A percentile compares a stretch with the other conserved stretches of the same genome.
Evolutionary conservation across 2,329 filamentous ascomycete genomes (phyloP).

Genomic region (Fusarium dimerum): DNA sequence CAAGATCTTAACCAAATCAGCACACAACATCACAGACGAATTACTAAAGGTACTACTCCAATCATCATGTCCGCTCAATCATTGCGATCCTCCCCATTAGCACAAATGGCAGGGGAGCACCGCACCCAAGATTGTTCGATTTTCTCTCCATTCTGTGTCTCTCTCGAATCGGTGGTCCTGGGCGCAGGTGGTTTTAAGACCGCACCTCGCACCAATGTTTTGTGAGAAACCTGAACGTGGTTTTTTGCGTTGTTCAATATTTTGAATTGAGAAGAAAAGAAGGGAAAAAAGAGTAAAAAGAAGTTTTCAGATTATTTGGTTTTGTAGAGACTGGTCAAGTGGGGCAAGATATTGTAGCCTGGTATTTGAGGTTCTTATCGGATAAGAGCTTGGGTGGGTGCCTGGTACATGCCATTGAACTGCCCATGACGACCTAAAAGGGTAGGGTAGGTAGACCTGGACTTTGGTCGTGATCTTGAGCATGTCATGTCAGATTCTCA

Average conservation of each 20-base stretch:
- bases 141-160: conserved; percentile 55
- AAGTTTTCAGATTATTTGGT: conserved; percentile 17
- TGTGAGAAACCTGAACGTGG: conserved; percentile 44
- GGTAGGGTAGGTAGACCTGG: no score
- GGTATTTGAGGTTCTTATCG: conserved; percentile 13
- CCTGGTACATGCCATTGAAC: no score
- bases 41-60: conserved; percentile 5
- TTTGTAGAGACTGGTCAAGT: conserved; percentile 19
- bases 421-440: no score
- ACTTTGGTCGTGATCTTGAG: no score
- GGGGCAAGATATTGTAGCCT: conserved; percentile 23
- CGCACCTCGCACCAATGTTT: conserved; percentile 49
- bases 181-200: conserved; percentile 36
- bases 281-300: conserved; percentile 9
- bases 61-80: conserved; percentile 58
- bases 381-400: neutral
- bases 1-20: neutral
- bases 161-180: conserved; percentile 50
- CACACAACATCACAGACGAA: conserved; percentile 4
- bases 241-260: conserved; percentile 50
- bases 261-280: conserved; percentile 32
- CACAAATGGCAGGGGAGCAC: conserved; percentile 49
- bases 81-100: conserved; percentile 58
- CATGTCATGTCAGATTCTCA: no score
- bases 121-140: conserved; percentile 61